phyloP scores from a whole-genome alignment of 148 eudicot genomes.

The Diospyros kaki region DNA sequence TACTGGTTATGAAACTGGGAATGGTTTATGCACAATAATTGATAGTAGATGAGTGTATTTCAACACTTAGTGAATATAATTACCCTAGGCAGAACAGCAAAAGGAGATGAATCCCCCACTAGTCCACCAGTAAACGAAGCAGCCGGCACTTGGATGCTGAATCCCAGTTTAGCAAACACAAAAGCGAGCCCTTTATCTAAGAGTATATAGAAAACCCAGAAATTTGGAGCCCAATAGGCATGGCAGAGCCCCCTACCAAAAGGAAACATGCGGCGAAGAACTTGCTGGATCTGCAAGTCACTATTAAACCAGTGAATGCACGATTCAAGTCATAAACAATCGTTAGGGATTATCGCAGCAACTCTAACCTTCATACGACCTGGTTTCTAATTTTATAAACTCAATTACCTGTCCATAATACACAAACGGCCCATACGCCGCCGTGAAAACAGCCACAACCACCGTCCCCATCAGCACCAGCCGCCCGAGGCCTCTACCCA shows the following conservation, averaged over 20 bases:
- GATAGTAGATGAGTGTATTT: not conserved
- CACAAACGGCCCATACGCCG: conserved; percentile 87
- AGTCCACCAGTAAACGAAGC: conserved; percentile 97
- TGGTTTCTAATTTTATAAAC: not conserved
- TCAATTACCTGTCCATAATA: conserved; percentile 72
- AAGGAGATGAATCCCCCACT: conserved; percentile 95
- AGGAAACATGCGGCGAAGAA: conserved; percentile 91
- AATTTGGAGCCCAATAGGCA: conserved; percentile 99
- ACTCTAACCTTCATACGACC: too few species aligned
- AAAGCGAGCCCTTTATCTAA: conserved; percentile 67
- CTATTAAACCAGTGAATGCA: conserved; percentile 22
- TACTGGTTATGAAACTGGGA: too few species aligned
- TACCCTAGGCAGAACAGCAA: conserved; percentile 84
- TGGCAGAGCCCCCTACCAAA: conserved; percentile 99
- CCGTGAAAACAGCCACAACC: conserved; percentile 57
- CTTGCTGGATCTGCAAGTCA: conserved; percentile 82
- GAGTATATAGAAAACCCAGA: conserved; percentile 92
- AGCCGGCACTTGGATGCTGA: conserved; percentile 54
- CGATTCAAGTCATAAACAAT: conserved; percentile 1
- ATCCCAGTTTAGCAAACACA: conserved; percentile 55
- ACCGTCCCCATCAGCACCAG: conserved; percentile 60
- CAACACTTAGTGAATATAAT: conserved; percentile 3
- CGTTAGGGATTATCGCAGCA: not conserved
- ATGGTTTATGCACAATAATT: not conserved
- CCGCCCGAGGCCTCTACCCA: conserved; percentile 58